Evolutionary conservation across 169 alveolate species (phyloP), one percentile per base, ranked within the genome.

Genomic region (Babesia ovis): DNA sequence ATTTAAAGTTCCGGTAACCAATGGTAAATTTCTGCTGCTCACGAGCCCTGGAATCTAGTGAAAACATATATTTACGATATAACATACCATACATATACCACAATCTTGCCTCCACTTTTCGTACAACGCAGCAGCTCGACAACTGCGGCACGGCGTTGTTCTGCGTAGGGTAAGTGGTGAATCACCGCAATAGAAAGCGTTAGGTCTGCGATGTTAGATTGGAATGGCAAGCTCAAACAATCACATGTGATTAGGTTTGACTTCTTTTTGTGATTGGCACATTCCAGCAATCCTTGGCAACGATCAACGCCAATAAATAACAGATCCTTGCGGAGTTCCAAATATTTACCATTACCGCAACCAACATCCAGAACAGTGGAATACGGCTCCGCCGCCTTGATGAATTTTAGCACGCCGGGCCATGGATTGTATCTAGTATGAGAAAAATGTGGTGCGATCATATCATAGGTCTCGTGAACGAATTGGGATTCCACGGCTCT

Each of bases 291-390:
- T 60, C 91, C 90, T 4, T 66, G 77, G 68, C 97, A 92, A 45
- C 95, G 81, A 72, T 96, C 99, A 3, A 95, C 89, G 31, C 98
- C 99, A 37, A 95, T 77, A 62, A 87, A 91, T 35, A 71, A 75
- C 42, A 68, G 53, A 43, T 85, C 86, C 9, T 55, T 48, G 77
- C 72, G 71, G 85, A 86, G 73, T 82, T 84, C 82, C 42, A 96
- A 88, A 84, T 97, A 95, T 84, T 97, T 97, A 8, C 99, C 99
- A 85, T 96, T 97, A 51, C 99, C 99, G 81, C 99, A 97, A 4
- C 99, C 99, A 4, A 95, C 95, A 84, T 97, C 99, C 16, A 92
- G 72, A 48, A 95, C 95, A 5, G 94, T 70, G 5, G 97, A 91
- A 54, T 93, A 94, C 27, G 91, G 85, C 32, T 92, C 93, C 59